Evolutionary conservation across 1,284 basidiomycete species (phyloP), one percentile per base, ranked within the genome.

Genomic region (Ustilago tritici): DNA sequence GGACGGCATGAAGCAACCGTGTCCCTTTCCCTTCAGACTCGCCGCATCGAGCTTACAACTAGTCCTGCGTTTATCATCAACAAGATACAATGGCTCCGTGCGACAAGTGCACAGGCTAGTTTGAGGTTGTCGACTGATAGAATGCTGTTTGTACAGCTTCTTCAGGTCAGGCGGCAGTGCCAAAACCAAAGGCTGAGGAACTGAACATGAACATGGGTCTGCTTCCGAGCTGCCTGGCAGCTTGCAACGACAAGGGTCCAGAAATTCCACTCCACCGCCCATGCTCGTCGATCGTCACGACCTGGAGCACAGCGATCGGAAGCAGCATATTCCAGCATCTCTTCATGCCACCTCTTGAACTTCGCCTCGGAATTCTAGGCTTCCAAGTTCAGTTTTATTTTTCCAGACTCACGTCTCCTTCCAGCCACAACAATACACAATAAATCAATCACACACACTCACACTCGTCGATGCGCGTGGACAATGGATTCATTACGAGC

Each of bases 211-310:
- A 59, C 43, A 59, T 59, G 57, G 57, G 57, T 59, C 31, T 59
- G 15, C 31, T 41, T 15, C 12, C 15, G 28, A 41, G 31, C 31
- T 28, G 31, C 14, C 31, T 46, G 23, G 56, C 15, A 46, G 32
- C 46, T 15, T 4, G 17, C 12, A 47, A 9, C 17, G 8, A 10
- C 9, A 28, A 46, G 59, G 59, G 50, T 61, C 38, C 59, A 54
- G 59, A 61, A 61, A 43, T 8, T 54, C 23, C 31, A 23, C 35
- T 32, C 19, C 2, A 12, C 6, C 31, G 49, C 49, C 31, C n/a
- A 46, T 7, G 4, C 14, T 23, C 36, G 43, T 43, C 64, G 64
- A 66, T 66, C 64, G 64, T 66, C 58, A 46, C 64, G 64, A 43
- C 52, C 23, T 36, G n/a, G 50, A 19, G 52, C 64, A 12, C 34